Evolutionary conservation across 2,329 filamentous ascomycete species (phyloP), one percentile per base, ranked within the genome.

Genomic region (Neodidymelliopsis sp.): DNA sequence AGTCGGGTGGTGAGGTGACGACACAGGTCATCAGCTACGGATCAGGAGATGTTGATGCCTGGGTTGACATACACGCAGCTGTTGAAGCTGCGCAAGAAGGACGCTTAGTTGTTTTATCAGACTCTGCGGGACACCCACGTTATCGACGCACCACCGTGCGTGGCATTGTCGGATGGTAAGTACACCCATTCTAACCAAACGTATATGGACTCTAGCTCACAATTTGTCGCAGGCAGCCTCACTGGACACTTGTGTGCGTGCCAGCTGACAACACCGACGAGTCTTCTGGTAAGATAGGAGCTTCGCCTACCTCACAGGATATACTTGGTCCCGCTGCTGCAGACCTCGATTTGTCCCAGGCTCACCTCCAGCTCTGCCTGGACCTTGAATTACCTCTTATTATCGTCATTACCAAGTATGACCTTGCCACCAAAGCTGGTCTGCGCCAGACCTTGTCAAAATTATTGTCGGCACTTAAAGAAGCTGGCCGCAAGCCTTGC

Each of bases 211-310:
- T 19, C n/a, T 15, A 13, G 19, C 47, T 50, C 4, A 50, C 19
- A 8, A 3, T 9, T 12, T 5, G 5, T 12, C 9, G 24, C 12
- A 65, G 62, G 62, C 89, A 90, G 27, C 94, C 94, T 7, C 91
- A 97, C 69, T 99, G 94, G 87, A 91, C 90, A 1, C 73, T 96
- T 16, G 80, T 97, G 2, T 97, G 95, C 60, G 85, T 97, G 53
- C 86, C 91, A 35, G 91, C 90, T 25, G 89, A 94, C 64, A 88
- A 88, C 56, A 79, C 81, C 9, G 84, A 87, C 34, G 72, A 75
- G 36, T 64, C 70, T 30, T 60, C 67, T n/a, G 66, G 70, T 3
- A 73, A 67, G 50, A 62, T 64, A 20, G 76, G 75, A 6, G 76
- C 77, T 46, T 81, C 79, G 0, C 74, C 80, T 13, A 76, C 78